These are phyloP conservation scores for Serendipita sp. DNA, from an alignment of 768 basidiomycete species.

Conservation along the genomic window DNA sequence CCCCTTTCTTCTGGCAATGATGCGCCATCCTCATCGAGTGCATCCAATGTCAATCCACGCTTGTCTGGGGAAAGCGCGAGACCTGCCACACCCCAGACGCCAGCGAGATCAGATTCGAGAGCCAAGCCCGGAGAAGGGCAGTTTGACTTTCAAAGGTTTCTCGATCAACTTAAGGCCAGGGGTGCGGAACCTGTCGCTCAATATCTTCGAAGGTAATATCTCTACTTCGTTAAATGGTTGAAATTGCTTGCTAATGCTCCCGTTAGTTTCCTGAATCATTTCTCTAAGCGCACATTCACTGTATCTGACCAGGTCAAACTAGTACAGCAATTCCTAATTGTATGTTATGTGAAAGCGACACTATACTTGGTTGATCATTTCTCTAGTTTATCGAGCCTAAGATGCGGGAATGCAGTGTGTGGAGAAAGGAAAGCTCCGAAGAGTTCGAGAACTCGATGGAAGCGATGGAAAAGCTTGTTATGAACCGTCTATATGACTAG, in stretches of 20 bases:
- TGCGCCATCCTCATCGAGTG: background rate
- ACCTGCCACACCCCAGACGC: background rate
- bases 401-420: slow-evolving; percentile 74
- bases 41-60: background rate
- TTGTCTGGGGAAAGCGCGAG: background rate
- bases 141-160: slow-evolving; percentile 89
- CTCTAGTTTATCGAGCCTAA: slow-evolving; percentile 71
- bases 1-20: slow-evolving; percentile 5
- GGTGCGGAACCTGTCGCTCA: slow-evolving; percentile 85
- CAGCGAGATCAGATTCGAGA: background rate
- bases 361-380: background rate
- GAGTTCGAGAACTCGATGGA: slow-evolving; percentile 97
- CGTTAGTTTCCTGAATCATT: slow-evolving; percentile 78
- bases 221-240: background rate
- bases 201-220: slow-evolving; percentile 81
- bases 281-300: slow-evolving; percentile 79
- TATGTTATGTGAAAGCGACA: background rate
- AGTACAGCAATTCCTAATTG: slow-evolving; percentile 72
- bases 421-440: slow-evolving; percentile 57
- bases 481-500: slow-evolving; percentile 96
- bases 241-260: background rate
- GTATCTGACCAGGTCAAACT: slow-evolving; percentile 89
- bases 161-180: slow-evolving; percentile 85
- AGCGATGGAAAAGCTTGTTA: slow-evolving; percentile 98
- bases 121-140: slow-evolving; percentile 1